phyloP scores from a whole-genome alignment of 2,329 filamentous ascomycete genomes.

The Mycosphaerella sp. region DNA sequence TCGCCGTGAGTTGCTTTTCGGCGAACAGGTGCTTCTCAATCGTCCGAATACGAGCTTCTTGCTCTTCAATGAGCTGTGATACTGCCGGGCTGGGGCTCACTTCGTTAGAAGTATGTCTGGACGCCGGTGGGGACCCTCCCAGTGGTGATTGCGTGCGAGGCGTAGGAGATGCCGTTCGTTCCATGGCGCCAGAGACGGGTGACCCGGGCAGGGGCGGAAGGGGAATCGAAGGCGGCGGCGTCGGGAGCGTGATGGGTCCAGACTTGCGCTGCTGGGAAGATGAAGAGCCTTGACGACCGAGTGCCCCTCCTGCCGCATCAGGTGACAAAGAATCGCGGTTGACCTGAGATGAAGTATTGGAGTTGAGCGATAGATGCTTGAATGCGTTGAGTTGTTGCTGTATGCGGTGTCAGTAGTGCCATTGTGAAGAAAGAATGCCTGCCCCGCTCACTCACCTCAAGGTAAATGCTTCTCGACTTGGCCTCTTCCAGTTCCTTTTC shows the following conservation, averaged over 20 bases:
- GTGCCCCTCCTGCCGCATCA: constrained; percentile 36
- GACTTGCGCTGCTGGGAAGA: constrained; percentile 76
- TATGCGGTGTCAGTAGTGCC: constrained; percentile 35
- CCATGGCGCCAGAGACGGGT: constrained; percentile 40
- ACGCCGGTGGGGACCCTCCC: constrained; percentile 52
- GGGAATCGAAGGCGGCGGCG: constrained; percentile 91
- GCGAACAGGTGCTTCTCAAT: constrained; percentile 96
- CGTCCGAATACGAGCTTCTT: constrained; percentile 87
- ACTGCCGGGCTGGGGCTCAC: constrained; percentile 55
- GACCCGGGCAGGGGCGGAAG: constrained; percentile 76
- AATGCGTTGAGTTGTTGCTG: constrained; percentile 47
- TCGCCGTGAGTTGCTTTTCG: constrained; percentile 92
- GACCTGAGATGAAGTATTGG: constrained; percentile 27
- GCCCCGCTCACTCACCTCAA: constrained; percentile 58
- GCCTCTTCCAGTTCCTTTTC: constrained; percentile 68
- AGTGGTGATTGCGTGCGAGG: constrained; percentile 61
- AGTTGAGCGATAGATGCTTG: constrained; percentile 31
- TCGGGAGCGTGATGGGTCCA: constrained; percentile 78
- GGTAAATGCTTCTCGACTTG: constrained; percentile 62
- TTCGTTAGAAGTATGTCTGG: constrained; percentile 60
- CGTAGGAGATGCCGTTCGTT: constrained; percentile 40
- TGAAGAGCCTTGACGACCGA: constrained; percentile 52
- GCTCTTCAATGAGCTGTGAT: constrained; percentile 82
- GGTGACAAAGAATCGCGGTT: constrained; percentile 44
- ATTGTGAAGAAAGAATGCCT: neutral